These are phyloP conservation scores for Juncus inflexus DNA, from an alignment of 176 grass and related monocot species.

Conservation along the genomic window DNA sequence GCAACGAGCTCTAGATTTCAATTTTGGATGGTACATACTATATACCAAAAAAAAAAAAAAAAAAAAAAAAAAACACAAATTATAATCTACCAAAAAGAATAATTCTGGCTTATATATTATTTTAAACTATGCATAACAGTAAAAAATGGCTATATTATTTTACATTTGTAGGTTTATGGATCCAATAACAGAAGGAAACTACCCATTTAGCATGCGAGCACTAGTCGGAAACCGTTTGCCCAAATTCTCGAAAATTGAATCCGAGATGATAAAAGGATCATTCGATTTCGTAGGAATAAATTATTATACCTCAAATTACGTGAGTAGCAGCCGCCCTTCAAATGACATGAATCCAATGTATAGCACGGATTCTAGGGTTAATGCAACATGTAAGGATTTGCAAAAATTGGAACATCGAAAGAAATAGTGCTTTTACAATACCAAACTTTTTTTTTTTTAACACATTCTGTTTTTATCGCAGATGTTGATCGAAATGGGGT, in stretches of 20 bases:
- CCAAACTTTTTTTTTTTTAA: too few species aligned
- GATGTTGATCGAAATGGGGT: conserved; percentile 4
- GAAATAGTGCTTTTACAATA: too few species aligned
- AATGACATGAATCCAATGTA: background rate
- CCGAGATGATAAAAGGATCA: conserved; percentile 18
- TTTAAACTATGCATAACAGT: background rate
- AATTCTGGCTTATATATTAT: background rate
- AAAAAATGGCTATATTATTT: background rate
- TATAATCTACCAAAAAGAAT: background rate
- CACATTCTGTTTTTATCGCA: too few species aligned
- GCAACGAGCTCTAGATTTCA: conserved; percentile 51
- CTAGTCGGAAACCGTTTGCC: conserved; percentile 18
- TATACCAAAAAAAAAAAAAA: background rate
- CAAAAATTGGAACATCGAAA: too few species aligned
- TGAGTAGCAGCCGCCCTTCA: background rate
- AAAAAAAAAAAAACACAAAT: too few species aligned
- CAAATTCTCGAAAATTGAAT: conserved; percentile 21
- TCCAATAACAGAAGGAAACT: conserved; percentile 22
- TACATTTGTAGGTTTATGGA: conserved; percentile 30
- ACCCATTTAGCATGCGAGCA: conserved; percentile 29
- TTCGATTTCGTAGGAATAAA: conserved; percentile 32
- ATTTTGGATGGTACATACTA: conserved; percentile 50
- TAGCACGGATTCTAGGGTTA: conserved; percentile 8
- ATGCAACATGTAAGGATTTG: background rate
- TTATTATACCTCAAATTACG: conserved; percentile 27